Evolutionary conservation across 495 filamentous ascomycete genomes (phyloP), one percentile per base, ranked within the genome.

Genomic region (Xylaria telfairii): DNA sequence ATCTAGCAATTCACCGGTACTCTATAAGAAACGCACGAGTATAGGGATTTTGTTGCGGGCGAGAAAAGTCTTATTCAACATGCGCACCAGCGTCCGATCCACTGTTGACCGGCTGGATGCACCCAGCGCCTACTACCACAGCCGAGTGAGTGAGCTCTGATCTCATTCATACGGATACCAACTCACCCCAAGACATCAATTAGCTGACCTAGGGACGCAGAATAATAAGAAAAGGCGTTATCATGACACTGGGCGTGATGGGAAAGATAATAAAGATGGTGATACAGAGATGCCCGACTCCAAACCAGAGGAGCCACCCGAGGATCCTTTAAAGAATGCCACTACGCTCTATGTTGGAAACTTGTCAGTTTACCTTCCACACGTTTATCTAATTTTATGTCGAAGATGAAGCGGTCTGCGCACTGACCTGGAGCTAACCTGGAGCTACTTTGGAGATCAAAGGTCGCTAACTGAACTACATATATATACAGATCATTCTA

Each of bases 331-430:
- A 69, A 91, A 87, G 71, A 88, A 96, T 79, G 94, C 96, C 49
- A 92, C 96, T 13, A 99, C 96, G 5, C 92, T 99, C 76, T 99
- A 99, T 72, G 95, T 99, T 47, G 96, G 96, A 61, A 99, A 99
- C 79, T 85, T 99, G 93, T 97, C 86, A 73, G 93, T 83, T 56
- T 42, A 13, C 37, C 60, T 61, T 49, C 47, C 26, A 62, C 19
- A 44, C 46, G 24, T 41, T 54, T 64, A 19, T 61, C 60, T 56
- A 63, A 56, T 28, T 30, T 56, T 3, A 4, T 28, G 24, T 15
- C 61, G n/a, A 32, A 28, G 39, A 61, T n/a, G 12, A 13, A 61
- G 37, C 37, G n/a, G 57, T 41, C 1, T 54, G 34, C 57, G 10
- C 34, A 42, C n/a, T 24, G 3, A 39, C n/a, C 26, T n/a, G n/a